Evolutionary conservation across 805 yeast genomes (phyloP).

Genomic region (Myxozyma geophila): DNA sequence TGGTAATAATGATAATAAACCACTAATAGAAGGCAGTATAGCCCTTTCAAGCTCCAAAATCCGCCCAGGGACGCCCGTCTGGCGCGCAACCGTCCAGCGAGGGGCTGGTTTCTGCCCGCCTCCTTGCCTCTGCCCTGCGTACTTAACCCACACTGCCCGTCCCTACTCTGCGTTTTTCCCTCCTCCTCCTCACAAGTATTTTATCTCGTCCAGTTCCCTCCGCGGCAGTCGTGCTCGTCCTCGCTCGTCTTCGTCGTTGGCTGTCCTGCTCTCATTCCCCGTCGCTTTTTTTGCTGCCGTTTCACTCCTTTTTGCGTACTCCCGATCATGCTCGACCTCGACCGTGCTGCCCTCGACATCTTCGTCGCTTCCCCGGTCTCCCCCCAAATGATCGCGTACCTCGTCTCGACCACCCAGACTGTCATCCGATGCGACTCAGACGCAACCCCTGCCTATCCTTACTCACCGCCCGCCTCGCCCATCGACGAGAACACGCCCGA

Average conservation of each 20-base stretch:
- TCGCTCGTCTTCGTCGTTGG: background rate
- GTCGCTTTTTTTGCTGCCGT: background rate
- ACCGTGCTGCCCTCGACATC: constrained; percentile 46
- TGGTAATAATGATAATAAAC: no score
- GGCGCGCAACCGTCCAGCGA: background rate
- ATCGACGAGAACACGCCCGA: constrained; percentile 12
- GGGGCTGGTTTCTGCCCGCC: constrained; percentile 22
- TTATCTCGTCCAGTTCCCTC: no score
- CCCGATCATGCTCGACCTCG: constrained; percentile 28
- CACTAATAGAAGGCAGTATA: no score
- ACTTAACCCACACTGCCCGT: background rate
- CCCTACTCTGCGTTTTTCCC: background rate
- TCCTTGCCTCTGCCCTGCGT: constrained; percentile 8
- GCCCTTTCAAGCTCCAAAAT: no score
- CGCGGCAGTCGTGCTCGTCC: background rate
- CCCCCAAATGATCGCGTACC: constrained; percentile 49
- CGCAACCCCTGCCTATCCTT: constrained; percentile 40
- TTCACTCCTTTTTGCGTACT: constrained; percentile 4
- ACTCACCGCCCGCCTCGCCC: constrained; percentile 51
- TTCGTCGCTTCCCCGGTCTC: constrained; percentile 51
- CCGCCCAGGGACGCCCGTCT: no score
- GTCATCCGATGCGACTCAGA: constrained; percentile 47
- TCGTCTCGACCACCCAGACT: constrained; percentile 49
- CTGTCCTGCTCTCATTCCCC: no score
- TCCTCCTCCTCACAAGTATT: background rate